Evolutionary conservation across 225 moss, liverwort and hornwort species (phyloP).

Genomic region (Anthoceros angustus): DNA sequence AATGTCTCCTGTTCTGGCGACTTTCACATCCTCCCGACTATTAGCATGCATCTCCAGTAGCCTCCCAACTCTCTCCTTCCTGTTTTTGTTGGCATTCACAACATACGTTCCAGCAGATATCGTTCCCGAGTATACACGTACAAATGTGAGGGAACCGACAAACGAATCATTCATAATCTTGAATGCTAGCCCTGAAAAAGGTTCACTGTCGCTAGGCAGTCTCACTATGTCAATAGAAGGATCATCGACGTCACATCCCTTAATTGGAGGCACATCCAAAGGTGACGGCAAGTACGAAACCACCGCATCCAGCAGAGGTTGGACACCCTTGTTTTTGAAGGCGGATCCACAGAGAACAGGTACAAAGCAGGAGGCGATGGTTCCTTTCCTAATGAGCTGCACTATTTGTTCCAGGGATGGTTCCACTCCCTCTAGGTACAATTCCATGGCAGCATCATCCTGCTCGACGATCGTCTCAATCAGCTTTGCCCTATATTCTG

Average conservation of each 20-base stretch:
- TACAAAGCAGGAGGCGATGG: conserved; percentile 57
- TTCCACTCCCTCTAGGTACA: conserved; percentile 67
- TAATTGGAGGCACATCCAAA: conserved; percentile 86
- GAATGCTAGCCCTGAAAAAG: conserved; percentile 87
- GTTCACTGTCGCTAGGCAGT: conserved; percentile 54
- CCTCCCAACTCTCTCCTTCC: conserved; percentile 83
- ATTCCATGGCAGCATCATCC: conserved; percentile 80
- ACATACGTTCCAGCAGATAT: conserved; percentile 73
- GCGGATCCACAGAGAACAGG: conserved; percentile 92
- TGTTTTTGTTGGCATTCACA: conserved; percentile 74
- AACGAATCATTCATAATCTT: conserved; percentile 96
- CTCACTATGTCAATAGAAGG: conserved; percentile 50
- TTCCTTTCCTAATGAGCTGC: conserved; percentile 58
- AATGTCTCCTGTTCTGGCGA: conserved; percentile 82
- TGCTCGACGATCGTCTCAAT: conserved; percentile 59
- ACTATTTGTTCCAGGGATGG: conserved; percentile 64
- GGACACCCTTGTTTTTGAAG: conserved; percentile 96
- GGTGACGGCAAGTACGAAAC: conserved; percentile 83
- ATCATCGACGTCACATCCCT: conserved; percentile 63
- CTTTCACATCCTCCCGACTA: conserved; percentile 84
- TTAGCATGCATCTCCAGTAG: conserved; percentile 98
- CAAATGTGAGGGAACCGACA: conserved; percentile 91
- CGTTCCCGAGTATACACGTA: conserved; percentile 75
- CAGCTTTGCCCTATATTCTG: conserved; percentile 44
- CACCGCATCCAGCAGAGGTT: conserved; percentile 82